Base-by-base conservation (phyloP, 163 green algal genomes). In the Scenedesmus sp. region DNA sequence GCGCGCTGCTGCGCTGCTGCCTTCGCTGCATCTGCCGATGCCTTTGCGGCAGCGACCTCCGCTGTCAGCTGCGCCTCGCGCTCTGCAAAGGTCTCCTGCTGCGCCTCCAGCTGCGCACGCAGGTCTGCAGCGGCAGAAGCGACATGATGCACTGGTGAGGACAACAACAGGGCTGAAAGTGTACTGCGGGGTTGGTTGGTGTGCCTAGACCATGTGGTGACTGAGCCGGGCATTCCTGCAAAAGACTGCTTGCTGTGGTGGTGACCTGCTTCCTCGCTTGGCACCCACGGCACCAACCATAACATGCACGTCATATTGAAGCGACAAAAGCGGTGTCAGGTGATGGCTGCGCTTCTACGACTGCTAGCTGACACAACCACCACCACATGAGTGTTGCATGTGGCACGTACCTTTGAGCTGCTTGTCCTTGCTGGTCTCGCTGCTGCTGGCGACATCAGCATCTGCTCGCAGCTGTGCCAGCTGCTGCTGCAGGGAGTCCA, bases 361-460 rank as follows among this genome's bases (percentile, higher is more conserved):
- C 66, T 79, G 23, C 70, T 79, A 52, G 52, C 4, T n/a, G 70
- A 52, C 18, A 8, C 5, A 46, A 79, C 23, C 52, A 23, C 16
- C 52, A 52, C 70, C 23, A 13, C 70, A 79, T 46, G 34, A 46
- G 34, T 46, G 3, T 5, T 79, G 59, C 70, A 79, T 15, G 23
- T 23, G 46, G 70, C 56, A 9, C 83, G 57, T 57, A 88, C 57
- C 83, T 66, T 59, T 59, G 59, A 88, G n/a, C 82, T 87, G 54
- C 82, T 87, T 59, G 15, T 87, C 20, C 20, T 73, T 87, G 54
- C 4, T 54, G 18, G 7, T 26, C 52, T 70, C 55, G n/a, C 54
- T 73, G 4, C 54, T 66, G 52, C 59, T 60, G 54, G 82, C 54
- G 18, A 26, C 82, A 6, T 87, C 18, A 55, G 82, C 82, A 26